Percentiles rank a stretch among this genome's conserved stretches.
phyloP scores from a whole-genome alignment of 2,329 filamentous ascomycete species.

The Phaeosphaeriaceae sp. region DNA sequence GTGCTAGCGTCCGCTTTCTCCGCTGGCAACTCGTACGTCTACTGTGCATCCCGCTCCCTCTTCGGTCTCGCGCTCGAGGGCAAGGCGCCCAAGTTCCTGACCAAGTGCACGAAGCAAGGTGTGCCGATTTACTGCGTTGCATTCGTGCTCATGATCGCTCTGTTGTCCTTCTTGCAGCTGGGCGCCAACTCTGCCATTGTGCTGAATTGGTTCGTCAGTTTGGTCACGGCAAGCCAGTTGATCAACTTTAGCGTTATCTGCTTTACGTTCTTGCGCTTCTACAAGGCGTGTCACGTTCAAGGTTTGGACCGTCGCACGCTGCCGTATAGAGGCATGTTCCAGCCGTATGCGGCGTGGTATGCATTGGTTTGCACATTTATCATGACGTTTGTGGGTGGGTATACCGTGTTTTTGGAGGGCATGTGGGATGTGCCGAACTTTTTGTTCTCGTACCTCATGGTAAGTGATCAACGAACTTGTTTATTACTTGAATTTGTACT shows the following conservation, averaged over 20 bases:
- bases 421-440: conserved; percentile 75
- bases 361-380: conserved; percentile 68
- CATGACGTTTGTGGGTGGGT: conserved; percentile 79
- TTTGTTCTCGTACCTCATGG: conserved; percentile 65
- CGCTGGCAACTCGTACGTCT: conserved; percentile 63
- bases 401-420: conserved; percentile 74
- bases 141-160: conserved; percentile 70
- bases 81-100: conserved; percentile 62
- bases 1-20: conserved; percentile 63
- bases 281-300: conserved; percentile 72
- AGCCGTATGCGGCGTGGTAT: conserved; percentile 76
- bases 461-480: conserved; percentile 2
- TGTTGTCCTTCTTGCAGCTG: conserved; percentile 78
- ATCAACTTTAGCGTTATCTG: conserved; percentile 62
- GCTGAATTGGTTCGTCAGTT: conserved; percentile 75
- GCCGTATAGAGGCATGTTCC: conserved; percentile 72
- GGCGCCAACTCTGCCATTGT: conserved; percentile 72
- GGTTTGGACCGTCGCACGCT: conserved; percentile 70
- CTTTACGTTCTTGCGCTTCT: conserved; percentile 74
- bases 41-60: conserved; percentile 61
- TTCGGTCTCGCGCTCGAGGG: conserved; percentile 63
- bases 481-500: conserved; percentile 8
- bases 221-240: conserved; percentile 74
- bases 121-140: conserved; percentile 77
- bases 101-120: conserved; percentile 64